phyloP scores from a whole-genome alignment of 495 filamentous ascomycete genomes.

The Aspergillus bertholletiae region DNA sequence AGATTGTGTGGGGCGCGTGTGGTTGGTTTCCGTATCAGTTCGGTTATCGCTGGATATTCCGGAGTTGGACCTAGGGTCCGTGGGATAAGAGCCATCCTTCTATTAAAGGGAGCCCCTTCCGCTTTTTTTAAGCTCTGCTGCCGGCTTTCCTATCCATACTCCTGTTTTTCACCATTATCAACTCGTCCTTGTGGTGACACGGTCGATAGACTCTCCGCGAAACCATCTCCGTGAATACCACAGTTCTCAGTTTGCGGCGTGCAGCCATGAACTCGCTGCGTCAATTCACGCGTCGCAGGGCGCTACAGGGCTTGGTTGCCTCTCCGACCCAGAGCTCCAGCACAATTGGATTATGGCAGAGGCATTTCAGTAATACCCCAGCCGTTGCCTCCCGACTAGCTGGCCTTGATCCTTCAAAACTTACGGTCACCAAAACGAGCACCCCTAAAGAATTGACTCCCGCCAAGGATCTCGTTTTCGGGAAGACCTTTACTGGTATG shows the following conservation, averaged over 20 bases:
- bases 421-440: conserved; percentile 68
- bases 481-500: conserved; percentile 79
- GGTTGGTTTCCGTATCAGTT: background rate
- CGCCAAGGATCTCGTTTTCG: conserved; percentile 80
- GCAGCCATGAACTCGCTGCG: conserved; percentile 37
- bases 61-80: conserved; percentile 35
- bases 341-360: conserved; percentile 31
- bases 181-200: background rate
- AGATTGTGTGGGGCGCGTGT: background rate
- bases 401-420: conserved; percentile 70
- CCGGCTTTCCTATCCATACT: conserved; percentile 6
- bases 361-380: conserved; percentile 59
- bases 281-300: conserved; percentile 39
- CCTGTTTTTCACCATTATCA: conserved; percentile 5
- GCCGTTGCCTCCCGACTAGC: conserved; percentile 50
- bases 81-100: conserved; percentile 18
- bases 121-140: conserved; percentile 22
- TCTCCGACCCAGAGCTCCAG: conserved; percentile 24
- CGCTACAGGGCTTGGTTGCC: conserved; percentile 22
- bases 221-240: background rate
- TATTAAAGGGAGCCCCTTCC: background rate
- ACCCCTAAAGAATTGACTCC: conserved; percentile 71
- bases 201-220: background rate
- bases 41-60: conserved; percentile 5
- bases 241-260: background rate